Evolutionary conservation across 208 protist species (phyloP).

Genomic region (Trypanosoma rangeli): DNA sequence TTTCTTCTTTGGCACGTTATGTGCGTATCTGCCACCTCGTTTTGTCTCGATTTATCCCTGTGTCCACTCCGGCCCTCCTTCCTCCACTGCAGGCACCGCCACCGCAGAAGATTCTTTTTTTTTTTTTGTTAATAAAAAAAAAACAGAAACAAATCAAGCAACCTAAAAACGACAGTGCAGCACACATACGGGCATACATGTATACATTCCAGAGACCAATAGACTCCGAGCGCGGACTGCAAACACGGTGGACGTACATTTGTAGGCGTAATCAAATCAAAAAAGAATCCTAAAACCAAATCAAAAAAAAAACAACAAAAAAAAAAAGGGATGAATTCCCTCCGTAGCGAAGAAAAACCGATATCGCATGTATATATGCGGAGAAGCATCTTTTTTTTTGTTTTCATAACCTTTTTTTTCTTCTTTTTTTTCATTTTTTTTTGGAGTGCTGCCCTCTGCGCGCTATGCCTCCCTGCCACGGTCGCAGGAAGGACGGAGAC

Average conservation of each 20-base stretch:
- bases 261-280: background rate
- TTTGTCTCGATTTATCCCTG: background rate
- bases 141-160: background rate
- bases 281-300: background rate
- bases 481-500: too few species aligned
- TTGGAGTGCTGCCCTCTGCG: too few species aligned
- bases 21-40: background rate
- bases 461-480: too few species aligned
- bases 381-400: background rate
- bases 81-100: background rate
- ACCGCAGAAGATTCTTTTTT: background rate
- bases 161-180: background rate
- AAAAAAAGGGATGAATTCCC: slow-evolving; percentile 17
- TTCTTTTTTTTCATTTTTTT: slow-evolving; percentile 3
- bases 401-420: background rate
- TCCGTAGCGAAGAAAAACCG: slow-evolving; percentile 5
- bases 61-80: background rate
- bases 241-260: background rate
- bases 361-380: slow-evolving; percentile 6
- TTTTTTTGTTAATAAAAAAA: background rate
- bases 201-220: background rate
- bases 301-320: slow-evolving; percentile 2
- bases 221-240: background rate
- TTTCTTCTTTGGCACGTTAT: background rate
- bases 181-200: background rate